Conservation (phyloP, 2,329 filamentous ascomycete species). For the Fusarium burgessii region DNA sequence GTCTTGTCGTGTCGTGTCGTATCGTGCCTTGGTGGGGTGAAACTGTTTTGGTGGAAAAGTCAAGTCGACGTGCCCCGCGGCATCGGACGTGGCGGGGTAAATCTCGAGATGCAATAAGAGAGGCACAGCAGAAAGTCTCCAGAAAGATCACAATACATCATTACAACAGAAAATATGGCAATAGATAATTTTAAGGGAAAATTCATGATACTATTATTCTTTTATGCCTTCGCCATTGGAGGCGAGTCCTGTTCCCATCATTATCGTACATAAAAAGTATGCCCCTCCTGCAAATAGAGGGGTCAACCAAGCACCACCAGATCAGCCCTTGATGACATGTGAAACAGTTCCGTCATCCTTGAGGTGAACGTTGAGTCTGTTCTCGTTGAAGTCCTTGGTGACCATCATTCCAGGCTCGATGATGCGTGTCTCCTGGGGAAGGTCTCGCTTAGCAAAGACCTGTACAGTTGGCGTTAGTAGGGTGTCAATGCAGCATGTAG, state of each 20-base stretch:
- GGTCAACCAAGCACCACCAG: background rate
- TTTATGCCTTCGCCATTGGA: slow-evolving; percentile 4
- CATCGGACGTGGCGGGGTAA: slow-evolving; percentile 46
- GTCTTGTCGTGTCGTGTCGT: slow-evolving; percentile 14
- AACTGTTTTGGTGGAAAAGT: slow-evolving; percentile 42
- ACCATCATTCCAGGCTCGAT: slow-evolving; percentile 68
- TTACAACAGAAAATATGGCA: background rate
- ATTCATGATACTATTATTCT: slow-evolving; percentile 24
- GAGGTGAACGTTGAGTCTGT: slow-evolving; percentile 70
- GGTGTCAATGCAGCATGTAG: background rate
- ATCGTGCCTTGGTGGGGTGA: slow-evolving; percentile 39
- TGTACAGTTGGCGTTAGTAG: slow-evolving; percentile 43
- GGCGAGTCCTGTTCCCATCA: background rate
- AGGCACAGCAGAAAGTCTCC: background rate
- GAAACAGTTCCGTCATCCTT: slow-evolving; percentile 71
- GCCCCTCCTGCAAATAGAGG: slow-evolving; percentile 1
- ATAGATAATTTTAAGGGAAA: background rate
- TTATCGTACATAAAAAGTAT: slow-evolving; percentile 31
- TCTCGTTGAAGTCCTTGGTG: slow-evolving; percentile 66
- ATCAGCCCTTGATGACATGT: slow-evolving; percentile 67
- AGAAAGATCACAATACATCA: background rate
- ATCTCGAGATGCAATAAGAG: slow-evolving; percentile 48
- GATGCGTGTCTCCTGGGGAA: slow-evolving; percentile 68
- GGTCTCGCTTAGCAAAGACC: slow-evolving; percentile 71
- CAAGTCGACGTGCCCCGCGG: slow-evolving; percentile 43